Conservation (phyloP, 352 stramenopile species). For the Albugo candida region DNA sequence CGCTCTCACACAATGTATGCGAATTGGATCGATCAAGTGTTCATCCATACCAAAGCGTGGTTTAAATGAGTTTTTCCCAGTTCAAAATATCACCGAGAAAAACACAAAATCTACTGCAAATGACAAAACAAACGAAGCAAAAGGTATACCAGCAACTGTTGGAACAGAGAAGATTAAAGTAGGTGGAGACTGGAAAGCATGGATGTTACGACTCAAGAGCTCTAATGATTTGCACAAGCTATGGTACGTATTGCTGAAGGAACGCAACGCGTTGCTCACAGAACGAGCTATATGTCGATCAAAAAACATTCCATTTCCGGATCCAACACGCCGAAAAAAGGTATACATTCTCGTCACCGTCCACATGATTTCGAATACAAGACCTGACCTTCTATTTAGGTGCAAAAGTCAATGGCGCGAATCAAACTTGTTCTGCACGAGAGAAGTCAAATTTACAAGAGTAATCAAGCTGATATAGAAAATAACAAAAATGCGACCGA, state of each 20-base stretch:
- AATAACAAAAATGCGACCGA: conserved; percentile 1
- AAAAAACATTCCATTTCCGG: conserved; percentile 60
- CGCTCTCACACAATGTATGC: too few species aligned
- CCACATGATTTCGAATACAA: too few species aligned
- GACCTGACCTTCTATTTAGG: conserved; percentile 9
- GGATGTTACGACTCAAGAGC: conserved; percentile 93
- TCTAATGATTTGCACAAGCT: conserved; percentile 98
- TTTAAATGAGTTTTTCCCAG: conserved; percentile 57
- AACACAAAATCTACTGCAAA: conserved; percentile 18
- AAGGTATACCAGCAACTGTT: conserved; percentile 25
- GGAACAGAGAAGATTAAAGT: conserved; percentile 36
- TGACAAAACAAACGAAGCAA: conserved; percentile 19
- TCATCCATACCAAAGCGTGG: conserved; percentile 20
- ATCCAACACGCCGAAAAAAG: conserved; percentile 58
- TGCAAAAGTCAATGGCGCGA: conserved; percentile 75
- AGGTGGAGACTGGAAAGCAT: conserved; percentile 87
- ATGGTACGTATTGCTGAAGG: conserved; percentile 96
- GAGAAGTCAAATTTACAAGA: conserved; percentile 53
- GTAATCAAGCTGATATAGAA: conserved; percentile 34
- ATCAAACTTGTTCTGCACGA: conserved; percentile 78
- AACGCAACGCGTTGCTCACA: conserved; percentile 93
- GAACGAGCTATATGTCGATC: conserved; percentile 70
- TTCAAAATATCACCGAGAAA: conserved; percentile 26
- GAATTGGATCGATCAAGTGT: background rate
- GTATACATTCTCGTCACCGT: conserved; percentile 3